phyloP scores from a whole-genome alignment of 345 rosid genomes.

The Ceriops zippeliana region DNA sequence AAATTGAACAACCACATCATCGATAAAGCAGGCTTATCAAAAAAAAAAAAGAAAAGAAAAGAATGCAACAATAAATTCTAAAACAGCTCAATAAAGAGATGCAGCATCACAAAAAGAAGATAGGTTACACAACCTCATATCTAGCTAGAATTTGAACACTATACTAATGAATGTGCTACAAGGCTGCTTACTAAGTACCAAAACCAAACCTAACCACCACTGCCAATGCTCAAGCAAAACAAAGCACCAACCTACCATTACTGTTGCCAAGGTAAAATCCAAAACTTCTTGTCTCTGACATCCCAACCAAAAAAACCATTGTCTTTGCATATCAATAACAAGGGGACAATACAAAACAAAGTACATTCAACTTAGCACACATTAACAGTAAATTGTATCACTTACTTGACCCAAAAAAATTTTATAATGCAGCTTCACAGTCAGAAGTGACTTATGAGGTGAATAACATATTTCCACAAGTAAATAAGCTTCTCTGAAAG shows the following conservation, averaged over 20 bases:
- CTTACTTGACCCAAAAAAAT: constrained; percentile 44
- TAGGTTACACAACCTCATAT: constrained; percentile 17
- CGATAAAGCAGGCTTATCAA: constrained; percentile 1
- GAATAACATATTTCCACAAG: constrained; percentile 23
- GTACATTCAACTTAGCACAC: constrained; percentile 9
- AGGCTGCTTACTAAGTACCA: constrained; percentile 7
- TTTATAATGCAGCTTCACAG: constrained; percentile 32
- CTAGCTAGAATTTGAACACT: constrained; percentile 7
- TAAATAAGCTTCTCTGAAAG: constrained; percentile 22
- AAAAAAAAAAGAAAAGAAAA: background rate
- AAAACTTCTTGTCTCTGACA: no score
- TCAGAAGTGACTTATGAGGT: constrained; percentile 28
- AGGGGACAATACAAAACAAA: constrained; percentile 17
- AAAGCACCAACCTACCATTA: background rate
- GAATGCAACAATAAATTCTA: background rate
- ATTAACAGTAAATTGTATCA: constrained; percentile 23
- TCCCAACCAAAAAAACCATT: background rate
- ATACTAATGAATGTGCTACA: background rate
- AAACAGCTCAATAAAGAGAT: background rate
- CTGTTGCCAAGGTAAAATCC: no score
- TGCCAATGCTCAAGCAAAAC: background rate
- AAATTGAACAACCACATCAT: background rate
- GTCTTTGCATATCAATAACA: constrained; percentile 10
- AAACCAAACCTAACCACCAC: constrained; percentile 3
- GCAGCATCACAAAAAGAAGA: constrained; percentile 5